Conservation (phyloP, 306 rosid species). For the Cicer chorassanicum region DNA sequence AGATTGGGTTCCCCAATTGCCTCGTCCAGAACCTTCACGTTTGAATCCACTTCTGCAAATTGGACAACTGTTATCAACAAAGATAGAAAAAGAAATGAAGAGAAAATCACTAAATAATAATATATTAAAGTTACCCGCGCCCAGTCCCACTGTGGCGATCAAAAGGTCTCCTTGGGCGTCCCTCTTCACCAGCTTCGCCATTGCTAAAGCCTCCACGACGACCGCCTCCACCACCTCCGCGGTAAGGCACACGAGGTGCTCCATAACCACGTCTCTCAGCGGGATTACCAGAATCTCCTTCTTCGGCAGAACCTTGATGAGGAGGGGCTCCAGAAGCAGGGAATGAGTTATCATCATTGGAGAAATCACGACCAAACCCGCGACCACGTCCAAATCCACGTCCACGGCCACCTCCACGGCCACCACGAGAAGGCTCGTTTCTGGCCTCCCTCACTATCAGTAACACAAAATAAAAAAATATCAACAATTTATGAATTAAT, state of each 20-base stretch:
- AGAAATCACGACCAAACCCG: conserved; percentile 52
- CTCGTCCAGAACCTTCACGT: conserved; percentile 90
- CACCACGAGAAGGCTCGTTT: conserved; percentile 66
- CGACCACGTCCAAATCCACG: conserved; percentile 57
- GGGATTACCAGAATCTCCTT: conserved; percentile 62
- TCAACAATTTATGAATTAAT: not conserved
- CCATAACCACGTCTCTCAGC: conserved; percentile 69
- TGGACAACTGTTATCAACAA: conserved; percentile 29
- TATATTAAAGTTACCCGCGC: conserved; percentile 57
- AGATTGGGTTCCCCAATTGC: conserved; percentile 84
- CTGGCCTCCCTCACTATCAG: conserved; percentile 75
- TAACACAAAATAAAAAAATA: not conserved
- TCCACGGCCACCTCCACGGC: conserved; percentile 71
- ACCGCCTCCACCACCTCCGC: conserved; percentile 63
- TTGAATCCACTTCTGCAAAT: conserved; percentile 69
- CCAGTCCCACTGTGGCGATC: conserved; percentile 94
- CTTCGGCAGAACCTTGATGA: conserved; percentile 62
- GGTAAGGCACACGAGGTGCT: conserved; percentile 72
- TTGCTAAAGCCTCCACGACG: conserved; percentile 82
- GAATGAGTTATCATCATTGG: conserved; percentile 58
- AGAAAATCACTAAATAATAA: not conserved
- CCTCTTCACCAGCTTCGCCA: conserved; percentile 76
- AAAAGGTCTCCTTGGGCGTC: conserved; percentile 68
- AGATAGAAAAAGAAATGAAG: conserved; percentile 1
- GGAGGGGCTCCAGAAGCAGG: conserved; percentile 46